These are phyloP conservation scores for Geotrichum histeridarum DNA, from an alignment of 1,139 yeast species.

Conservation along the genomic window DNA sequence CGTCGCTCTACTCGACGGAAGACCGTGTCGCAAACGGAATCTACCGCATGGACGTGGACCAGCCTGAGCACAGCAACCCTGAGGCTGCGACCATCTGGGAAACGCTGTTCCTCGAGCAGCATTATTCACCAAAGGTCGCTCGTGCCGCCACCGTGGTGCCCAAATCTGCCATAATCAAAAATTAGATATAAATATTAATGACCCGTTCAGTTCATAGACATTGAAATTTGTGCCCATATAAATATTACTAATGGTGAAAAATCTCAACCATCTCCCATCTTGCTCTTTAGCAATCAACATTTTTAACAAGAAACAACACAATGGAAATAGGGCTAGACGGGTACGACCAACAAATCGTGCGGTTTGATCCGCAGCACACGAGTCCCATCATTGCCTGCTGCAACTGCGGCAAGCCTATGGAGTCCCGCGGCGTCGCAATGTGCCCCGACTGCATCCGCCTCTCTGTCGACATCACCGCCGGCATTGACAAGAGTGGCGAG, in stretches of 20 bases:
- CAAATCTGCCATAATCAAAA: constrained; percentile 15
- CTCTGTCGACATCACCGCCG: constrained; percentile 90
- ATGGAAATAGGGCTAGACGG: constrained; percentile 12
- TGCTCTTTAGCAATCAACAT: neutral
- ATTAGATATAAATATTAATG: neutral
- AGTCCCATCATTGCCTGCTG: constrained; percentile 89
- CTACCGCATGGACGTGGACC: constrained; percentile 60
- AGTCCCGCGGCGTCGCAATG: constrained; percentile 85
- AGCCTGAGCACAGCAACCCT: constrained; percentile 72
- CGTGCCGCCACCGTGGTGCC: constrained; percentile 43
- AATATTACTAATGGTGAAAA: neutral
- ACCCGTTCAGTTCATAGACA: neutral
- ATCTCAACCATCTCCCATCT: neutral
- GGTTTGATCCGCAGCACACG: constrained; percentile 38
- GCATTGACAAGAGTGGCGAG: constrained; percentile 89
- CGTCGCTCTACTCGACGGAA: constrained; percentile 78
- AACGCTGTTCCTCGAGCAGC: constrained; percentile 66
- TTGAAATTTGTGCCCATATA: neutral
- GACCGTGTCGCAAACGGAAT: constrained; percentile 79
- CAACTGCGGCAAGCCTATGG: constrained; percentile 97
- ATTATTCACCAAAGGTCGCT: constrained; percentile 74
- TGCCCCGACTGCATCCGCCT: constrained; percentile 95
- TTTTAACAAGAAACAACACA: neutral
- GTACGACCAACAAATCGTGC: constrained; percentile 15
- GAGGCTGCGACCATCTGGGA: constrained; percentile 93